Conservation (phyloP, 495 filamentous ascomycete species). For the Lichina pygmaea region DNA sequence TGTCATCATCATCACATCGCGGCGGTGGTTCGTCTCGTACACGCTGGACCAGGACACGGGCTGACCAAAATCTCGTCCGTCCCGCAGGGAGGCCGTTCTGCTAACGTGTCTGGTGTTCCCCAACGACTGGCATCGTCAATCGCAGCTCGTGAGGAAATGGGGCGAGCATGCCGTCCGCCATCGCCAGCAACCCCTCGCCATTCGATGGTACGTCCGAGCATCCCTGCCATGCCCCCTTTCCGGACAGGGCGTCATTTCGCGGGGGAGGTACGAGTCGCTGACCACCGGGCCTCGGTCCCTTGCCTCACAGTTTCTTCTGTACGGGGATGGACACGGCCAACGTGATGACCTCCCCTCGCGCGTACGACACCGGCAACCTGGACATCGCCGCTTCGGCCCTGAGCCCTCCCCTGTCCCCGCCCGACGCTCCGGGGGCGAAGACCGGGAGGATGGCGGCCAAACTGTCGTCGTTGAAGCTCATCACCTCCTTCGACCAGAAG, state of each 20-base stretch:
- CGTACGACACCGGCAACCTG: slow-evolving; percentile 9
- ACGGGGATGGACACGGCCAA: slow-evolving; percentile 20
- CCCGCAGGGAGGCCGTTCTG: slow-evolving; percentile 11
- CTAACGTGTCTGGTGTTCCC: slow-evolving; percentile 10
- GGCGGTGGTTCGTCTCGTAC: not conserved
- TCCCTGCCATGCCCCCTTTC: not conserved
- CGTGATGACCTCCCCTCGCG: not conserved
- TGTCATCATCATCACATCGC: too few relatives aligned
- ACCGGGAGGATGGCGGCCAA: slow-evolving; percentile 24
- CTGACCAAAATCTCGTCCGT: not conserved
- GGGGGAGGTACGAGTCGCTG: too few relatives aligned
- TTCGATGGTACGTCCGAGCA: slow-evolving; percentile 35
- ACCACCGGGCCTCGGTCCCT: not conserved
- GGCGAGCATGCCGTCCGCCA: slow-evolving; percentile 75
- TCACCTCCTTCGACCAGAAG: slow-evolving; percentile 43
- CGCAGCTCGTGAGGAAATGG: slow-evolving; percentile 74
- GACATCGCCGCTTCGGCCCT: slow-evolving; percentile 9
- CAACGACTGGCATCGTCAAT: slow-evolving; percentile 67
- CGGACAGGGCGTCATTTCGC: too few relatives aligned
- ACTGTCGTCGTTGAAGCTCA: slow-evolving; percentile 69
- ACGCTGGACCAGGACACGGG: not conserved
- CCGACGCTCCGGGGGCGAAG: slow-evolving; percentile 2
- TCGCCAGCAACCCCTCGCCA: slow-evolving; percentile 68
- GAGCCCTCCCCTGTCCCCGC: slow-evolving; percentile 16
- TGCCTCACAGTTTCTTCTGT: slow-evolving; percentile 36